These are phyloP conservation scores for Globisporangium mamillatum DNA, from an alignment of 352 stramenopile genomes.

Conservation along the genomic window DNA sequence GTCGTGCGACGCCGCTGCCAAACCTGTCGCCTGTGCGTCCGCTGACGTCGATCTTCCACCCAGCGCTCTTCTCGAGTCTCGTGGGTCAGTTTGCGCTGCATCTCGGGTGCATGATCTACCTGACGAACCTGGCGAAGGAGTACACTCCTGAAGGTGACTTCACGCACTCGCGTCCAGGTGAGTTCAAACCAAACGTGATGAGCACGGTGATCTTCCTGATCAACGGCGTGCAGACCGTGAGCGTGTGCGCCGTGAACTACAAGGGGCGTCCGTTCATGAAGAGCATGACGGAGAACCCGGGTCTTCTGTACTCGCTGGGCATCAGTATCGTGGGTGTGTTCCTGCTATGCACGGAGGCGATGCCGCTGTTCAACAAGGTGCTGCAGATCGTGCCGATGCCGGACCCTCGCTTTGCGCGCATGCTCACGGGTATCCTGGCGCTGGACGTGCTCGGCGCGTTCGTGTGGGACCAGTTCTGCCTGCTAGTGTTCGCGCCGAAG, in stretches of 20 bases:
- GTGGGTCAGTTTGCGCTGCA: slow-evolving; percentile 95
- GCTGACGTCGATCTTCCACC: slow-evolving; percentile 95
- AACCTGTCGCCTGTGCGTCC: slow-evolving; percentile 93
- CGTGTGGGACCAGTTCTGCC: slow-evolving; percentile 81
- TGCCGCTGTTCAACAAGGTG: slow-evolving; percentile 91
- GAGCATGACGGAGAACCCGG: slow-evolving; percentile 94
- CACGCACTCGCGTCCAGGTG: slow-evolving; percentile 69
- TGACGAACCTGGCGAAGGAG: slow-evolving; percentile 89
- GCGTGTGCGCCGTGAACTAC: slow-evolving; percentile 99
- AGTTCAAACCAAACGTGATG: slow-evolving; percentile 98
- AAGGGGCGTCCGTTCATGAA: slow-evolving; percentile 98
- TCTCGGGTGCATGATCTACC: slow-evolving; percentile 91
- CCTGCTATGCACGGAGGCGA: slow-evolving; percentile 90
- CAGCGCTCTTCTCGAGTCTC: slow-evolving; percentile 93
- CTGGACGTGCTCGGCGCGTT: slow-evolving; percentile 86
- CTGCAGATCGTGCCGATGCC: slow-evolving; percentile 92
- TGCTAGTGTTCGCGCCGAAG: slow-evolving; percentile 82
- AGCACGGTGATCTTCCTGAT: slow-evolving; percentile 99
- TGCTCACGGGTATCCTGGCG: slow-evolving; percentile 77
- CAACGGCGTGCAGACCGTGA: slow-evolving; percentile 93
- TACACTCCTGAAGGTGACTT: slow-evolving; percentile 87
- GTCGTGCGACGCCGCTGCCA: slow-evolving; percentile 91
- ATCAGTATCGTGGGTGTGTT: slow-evolving; percentile 86
- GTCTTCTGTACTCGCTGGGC: slow-evolving; percentile 92
- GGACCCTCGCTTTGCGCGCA: slow-evolving; percentile 76